A percentile compares a stretch with the other conserved stretches of the same genome.
Evolutionary conservation across 495 filamentous ascomycete genomes (phyloP).

Genomic region (Talaromyces stipitatus): DNA sequence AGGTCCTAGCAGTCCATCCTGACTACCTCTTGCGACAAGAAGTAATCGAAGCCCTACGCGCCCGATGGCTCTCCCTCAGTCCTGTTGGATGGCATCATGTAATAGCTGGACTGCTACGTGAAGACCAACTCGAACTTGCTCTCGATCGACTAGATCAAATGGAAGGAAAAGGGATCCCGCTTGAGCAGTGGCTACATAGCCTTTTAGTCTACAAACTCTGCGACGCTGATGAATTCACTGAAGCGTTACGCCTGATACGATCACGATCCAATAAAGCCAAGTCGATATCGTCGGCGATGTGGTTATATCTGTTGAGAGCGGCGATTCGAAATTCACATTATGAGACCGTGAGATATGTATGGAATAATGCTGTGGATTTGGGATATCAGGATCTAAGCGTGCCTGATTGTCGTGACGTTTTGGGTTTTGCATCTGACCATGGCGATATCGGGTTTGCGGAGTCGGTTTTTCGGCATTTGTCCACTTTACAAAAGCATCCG

Average conservation of each 20-base stretch:
- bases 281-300: conserved; percentile 43
- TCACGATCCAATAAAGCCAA: conserved; percentile 40
- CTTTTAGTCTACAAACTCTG: conserved; percentile 64
- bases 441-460: conserved; percentile 54
- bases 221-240: conserved; percentile 63
- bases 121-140: conserved; percentile 75
- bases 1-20: conserved; percentile 77
- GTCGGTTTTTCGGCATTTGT: conserved; percentile 29
- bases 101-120: conserved; percentile 65
- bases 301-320: conserved; percentile 62
- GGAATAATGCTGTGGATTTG: conserved; percentile 49
- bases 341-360: conserved; percentile 53
- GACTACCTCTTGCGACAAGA: conserved; percentile 68
- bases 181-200: conserved; percentile 69
- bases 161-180: conserved; percentile 42
- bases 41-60: conserved; percentile 56
- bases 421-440: conserved; percentile 59
- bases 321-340: conserved; percentile 49
- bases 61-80: conserved; percentile 60
- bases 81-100: conserved; percentile 59
- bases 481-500: conserved; percentile 42
- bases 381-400: conserved; percentile 57
- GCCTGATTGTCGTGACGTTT: conserved; percentile 54
- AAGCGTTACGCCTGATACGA: conserved; percentile 59
- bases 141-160: conserved; percentile 65